phyloP scores from a whole-genome alignment of 2,329 filamentous ascomycete species.

The Pseudogymnoascus destructans region DNA sequence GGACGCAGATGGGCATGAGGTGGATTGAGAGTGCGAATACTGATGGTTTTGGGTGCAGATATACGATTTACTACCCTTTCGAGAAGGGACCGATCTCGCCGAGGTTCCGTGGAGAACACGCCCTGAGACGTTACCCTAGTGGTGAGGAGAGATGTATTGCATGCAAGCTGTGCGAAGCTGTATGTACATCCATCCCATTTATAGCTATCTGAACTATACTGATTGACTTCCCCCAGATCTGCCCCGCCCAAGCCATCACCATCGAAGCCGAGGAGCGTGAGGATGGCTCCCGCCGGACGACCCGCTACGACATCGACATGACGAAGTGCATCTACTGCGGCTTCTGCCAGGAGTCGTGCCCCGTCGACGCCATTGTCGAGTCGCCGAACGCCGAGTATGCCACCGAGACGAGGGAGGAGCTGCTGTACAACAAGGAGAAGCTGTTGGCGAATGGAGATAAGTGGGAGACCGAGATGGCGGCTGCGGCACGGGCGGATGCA shows the following conservation, averaged over 20 bases:
- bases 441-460: conserved; percentile 80
- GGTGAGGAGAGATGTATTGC: conserved; percentile 98
- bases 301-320: conserved; percentile 99
- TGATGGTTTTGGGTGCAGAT: conserved; percentile 38
- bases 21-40: conserved; percentile 11
- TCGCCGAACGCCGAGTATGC: conserved; percentile 63
- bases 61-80: conserved; percentile 97
- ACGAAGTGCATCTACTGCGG: conserved; percentile 99
- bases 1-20: conserved; percentile 3
- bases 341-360: conserved; percentile 97
- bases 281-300: conserved; percentile 88
- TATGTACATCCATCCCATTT: conserved; percentile 25
- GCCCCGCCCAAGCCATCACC: conserved; percentile 94
- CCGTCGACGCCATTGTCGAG: conserved; percentile 86
- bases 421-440: conserved; percentile 97
- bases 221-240: conserved; percentile 44
- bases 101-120: conserved; percentile 95
- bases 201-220: conserved; percentile 10
- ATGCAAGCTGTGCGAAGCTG: conserved; percentile 97
- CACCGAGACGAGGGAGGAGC: conserved; percentile 74
- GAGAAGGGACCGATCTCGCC: conserved; percentile 98
- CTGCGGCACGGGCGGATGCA: conserved; percentile 80
- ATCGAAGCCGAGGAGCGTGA: conserved; percentile 98
- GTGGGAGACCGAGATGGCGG: conserved; percentile 96
- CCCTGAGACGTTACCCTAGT: conserved; percentile 86